These are phyloP conservation scores for Chaetomium sp. DNA, from an alignment of 2,329 filamentous ascomycete species.

Conservation along the genomic window DNA sequence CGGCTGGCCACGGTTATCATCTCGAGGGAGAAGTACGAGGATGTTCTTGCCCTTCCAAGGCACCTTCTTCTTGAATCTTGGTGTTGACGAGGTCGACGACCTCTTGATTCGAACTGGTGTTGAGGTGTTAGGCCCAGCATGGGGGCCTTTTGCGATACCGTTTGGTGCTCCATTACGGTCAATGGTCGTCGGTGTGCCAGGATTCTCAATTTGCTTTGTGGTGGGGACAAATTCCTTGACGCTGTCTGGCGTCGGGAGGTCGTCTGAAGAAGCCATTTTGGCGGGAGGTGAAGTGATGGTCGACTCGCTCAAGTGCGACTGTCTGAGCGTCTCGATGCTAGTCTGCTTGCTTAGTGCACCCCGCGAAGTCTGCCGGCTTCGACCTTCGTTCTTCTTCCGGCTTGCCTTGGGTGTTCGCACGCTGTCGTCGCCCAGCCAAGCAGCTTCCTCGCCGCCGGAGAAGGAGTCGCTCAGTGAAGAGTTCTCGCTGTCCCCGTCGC, in stretches of 20 bases:
- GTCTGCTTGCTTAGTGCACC: conserved; percentile 42
- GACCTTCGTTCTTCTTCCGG: conserved; percentile 26
- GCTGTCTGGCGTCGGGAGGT: conserved; percentile 17
- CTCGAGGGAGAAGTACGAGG: conserved; percentile 60
- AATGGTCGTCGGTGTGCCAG: conserved; percentile 17
- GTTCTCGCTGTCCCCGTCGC: conserved; percentile 70
- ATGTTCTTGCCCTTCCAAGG: conserved; percentile 71
- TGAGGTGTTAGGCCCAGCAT: conserved; percentile 13
- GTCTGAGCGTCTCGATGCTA: conserved; percentile 51
- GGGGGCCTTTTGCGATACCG: conserved; percentile 21
- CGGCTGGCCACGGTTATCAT: conserved; percentile 57
- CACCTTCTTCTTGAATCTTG: conserved; percentile 63
- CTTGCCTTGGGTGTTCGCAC: conserved; percentile 43
- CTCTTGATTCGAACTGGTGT: conserved; percentile 30
- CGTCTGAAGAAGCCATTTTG: conserved; percentile 24
- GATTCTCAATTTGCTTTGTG: neutral
- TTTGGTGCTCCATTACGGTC: conserved; percentile 28
- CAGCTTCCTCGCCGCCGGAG: conserved; percentile 38
- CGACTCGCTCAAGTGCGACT: conserved; percentile 26
- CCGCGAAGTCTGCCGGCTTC: conserved; percentile 25
- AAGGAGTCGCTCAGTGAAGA: conserved; percentile 66
- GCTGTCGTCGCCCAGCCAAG: conserved; percentile 45
- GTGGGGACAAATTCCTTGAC: conserved; percentile 11
- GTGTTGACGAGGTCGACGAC: conserved; percentile 38
- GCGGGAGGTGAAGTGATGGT: neutral